Evolutionary conservation across 495 filamentous ascomycete species (phyloP).

Genomic region (Penicillium dipodomyicola): DNA sequence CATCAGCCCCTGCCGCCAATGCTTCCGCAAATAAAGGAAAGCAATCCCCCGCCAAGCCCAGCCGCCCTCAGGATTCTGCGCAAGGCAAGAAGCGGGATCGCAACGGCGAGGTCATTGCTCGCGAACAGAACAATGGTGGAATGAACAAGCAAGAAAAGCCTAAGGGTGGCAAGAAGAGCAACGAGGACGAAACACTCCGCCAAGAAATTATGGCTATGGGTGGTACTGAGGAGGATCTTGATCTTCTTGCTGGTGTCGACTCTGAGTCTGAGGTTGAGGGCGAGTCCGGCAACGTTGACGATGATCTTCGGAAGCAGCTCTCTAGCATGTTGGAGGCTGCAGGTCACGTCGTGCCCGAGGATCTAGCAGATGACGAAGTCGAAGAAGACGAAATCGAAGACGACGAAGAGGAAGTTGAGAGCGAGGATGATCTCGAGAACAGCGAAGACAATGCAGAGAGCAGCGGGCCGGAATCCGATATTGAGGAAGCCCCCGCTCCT

Average conservation of each 20-base stretch:
- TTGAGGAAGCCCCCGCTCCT: constrained; percentile 27
- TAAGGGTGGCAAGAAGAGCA: constrained; percentile 19
- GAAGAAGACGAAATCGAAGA: constrained; percentile 46
- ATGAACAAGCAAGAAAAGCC: constrained; percentile 28
- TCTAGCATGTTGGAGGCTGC: constrained; percentile 44
- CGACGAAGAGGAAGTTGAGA: constrained; percentile 36
- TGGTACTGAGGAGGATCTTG: constrained; percentile 71
- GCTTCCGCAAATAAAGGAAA: constrained; percentile 28
- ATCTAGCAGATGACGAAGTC: constrained; percentile 45
- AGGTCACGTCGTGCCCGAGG: constrained; percentile 43
- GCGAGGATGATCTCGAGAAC: constrained; percentile 34
- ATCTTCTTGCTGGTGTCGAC: constrained; percentile 59
- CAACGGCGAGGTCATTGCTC: constrained; percentile 50
- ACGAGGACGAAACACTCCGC: constrained; percentile 47
- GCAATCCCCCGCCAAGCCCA: constrained; percentile 28
- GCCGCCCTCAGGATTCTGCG: constrained; percentile 29
- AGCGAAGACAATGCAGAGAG: constrained; percentile 46
- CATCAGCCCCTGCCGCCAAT: constrained; percentile 18
- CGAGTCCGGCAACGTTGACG: constrained; percentile 32
- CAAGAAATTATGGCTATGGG: constrained; percentile 75
- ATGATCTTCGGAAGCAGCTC: constrained; percentile 42
- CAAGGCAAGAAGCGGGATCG: constrained; percentile 50
- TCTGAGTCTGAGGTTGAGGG: constrained; percentile 61
- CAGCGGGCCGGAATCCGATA: constrained; percentile 12
- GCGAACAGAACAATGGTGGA: constrained; percentile 30